Evolutionary conservation across 164 flowering plant species (phyloP).

Genomic region (Stephania japonica): DNA sequence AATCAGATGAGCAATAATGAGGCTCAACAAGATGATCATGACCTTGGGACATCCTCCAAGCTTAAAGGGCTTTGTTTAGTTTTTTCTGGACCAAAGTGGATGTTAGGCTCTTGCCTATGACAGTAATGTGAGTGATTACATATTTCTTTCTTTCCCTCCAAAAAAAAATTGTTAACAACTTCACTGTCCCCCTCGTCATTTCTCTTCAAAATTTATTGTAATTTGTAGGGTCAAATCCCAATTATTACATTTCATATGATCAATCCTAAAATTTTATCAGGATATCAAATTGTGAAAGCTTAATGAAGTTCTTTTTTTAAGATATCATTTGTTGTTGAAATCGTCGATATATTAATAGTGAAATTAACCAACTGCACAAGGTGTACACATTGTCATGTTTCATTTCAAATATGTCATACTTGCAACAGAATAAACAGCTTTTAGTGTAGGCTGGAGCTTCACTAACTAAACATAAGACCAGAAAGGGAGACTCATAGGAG

Average conservation of each 20-base stretch:
- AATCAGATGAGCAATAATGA: conserved; percentile 38
- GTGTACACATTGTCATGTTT: neutral
- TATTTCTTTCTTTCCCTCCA: conserved; percentile 8
- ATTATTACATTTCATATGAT: neutral
- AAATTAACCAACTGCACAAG: neutral
- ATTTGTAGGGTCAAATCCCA: neutral
- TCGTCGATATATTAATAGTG: too few species aligned
- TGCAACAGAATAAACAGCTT: neutral
- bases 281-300: neutral
- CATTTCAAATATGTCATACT: neutral
- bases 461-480: neutral
- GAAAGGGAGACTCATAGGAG: neutral
- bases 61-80: conserved; percentile 45
- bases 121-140: conserved; percentile 54
- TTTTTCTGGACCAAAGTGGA: conserved; percentile 63
- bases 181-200: neutral
- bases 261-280: too few species aligned
- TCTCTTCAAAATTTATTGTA: neutral
- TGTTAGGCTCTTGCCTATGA: conserved; percentile 74
- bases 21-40: conserved; percentile 28
- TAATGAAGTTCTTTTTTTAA: too few species aligned
- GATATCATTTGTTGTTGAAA: too few species aligned
- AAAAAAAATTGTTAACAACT: neutral
- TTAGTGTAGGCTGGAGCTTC: neutral
- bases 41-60: conserved; percentile 36